Conservation (phyloP, 306 rosid genomes). For the Casuarina equisetifolia region DNA sequence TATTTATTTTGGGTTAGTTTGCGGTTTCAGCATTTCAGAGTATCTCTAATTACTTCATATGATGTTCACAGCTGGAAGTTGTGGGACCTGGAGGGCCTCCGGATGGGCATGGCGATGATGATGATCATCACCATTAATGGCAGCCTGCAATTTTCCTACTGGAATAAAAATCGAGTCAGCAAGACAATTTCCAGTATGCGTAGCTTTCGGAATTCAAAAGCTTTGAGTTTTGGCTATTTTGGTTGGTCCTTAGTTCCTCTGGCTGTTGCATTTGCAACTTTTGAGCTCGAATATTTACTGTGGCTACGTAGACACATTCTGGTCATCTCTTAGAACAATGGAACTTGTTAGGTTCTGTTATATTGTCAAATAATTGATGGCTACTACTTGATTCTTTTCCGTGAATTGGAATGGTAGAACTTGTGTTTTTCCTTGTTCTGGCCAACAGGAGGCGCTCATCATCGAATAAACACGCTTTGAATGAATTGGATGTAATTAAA, state of each 20-base stretch:
- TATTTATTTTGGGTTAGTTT: neutral
- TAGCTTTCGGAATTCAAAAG: constrained; percentile 40
- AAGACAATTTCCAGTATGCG: constrained; percentile 49
- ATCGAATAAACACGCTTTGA: neutral
- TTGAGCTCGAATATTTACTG: constrained; percentile 37
- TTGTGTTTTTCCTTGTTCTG: neutral
- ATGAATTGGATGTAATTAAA: no score
- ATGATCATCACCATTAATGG: constrained; percentile 66
- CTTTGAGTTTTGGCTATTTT: constrained; percentile 41
- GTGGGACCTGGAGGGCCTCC: constrained; percentile 98
- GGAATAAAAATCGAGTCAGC: constrained; percentile 51
- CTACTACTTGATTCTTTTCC: constrained; percentile 46
- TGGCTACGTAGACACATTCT: constrained; percentile 45
- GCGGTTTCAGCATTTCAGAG: neutral
- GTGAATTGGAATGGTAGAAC: constrained; percentile 18
- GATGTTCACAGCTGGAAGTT: constrained; percentile 77
- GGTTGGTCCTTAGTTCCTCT: constrained; percentile 36
- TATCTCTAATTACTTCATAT: constrained; percentile 28
- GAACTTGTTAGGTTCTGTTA: constrained; percentile 36
- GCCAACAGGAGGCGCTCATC: neutral
- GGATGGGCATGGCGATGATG: constrained; percentile 63
- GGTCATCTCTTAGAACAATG: constrained; percentile 40
- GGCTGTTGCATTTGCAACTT: constrained; percentile 39
- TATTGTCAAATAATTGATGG: constrained; percentile 60
- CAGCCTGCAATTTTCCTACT: constrained; percentile 30